Percentiles rank a stretch among this genome's conserved stretches.
Evolutionary conservation across 2,329 filamentous ascomycete genomes (phyloP).

Genomic region (Penicillium sp.): DNA sequence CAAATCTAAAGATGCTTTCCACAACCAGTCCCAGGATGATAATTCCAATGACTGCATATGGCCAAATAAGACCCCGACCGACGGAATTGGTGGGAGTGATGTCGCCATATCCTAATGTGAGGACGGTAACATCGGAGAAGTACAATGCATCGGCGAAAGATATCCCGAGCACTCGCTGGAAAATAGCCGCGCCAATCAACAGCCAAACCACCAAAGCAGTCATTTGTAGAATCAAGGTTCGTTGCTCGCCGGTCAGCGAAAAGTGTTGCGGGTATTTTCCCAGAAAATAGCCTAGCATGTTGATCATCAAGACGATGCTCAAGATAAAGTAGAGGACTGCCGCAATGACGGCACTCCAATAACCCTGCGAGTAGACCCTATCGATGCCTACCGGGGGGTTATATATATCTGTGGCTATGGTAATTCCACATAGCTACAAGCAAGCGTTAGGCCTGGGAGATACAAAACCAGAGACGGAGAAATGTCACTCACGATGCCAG

Average conservation of each 20-base stretch:
- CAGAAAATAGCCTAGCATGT: conserved; percentile 72
- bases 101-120: conserved; percentile 63
- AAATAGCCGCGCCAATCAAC: conserved; percentile 71
- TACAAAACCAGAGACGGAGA: not conserved
- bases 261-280: conserved; percentile 79
- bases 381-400: conserved; percentile 48
- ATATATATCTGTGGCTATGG: conserved; percentile 64
- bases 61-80: conserved; percentile 71
- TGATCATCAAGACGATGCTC: conserved; percentile 71
- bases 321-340: conserved; percentile 76
- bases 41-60: conserved; percentile 78
- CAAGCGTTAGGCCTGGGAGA: not conserved
- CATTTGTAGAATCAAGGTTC: conserved; percentile 86
- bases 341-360: conserved; percentile 80
- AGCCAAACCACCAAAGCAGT: conserved; percentile 82
- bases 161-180: conserved; percentile 70
- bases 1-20: conserved; percentile 70
- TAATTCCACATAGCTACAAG: conserved; percentile 60
- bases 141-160: conserved; percentile 74
- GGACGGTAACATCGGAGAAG: conserved; percentile 69
- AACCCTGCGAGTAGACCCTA: conserved; percentile 72
- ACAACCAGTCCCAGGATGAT: conserved; percentile 83
- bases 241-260: conserved; percentile 71
- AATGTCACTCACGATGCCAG: conserved; percentile 50
- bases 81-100: conserved; percentile 56